phyloP scores from a whole-genome alignment of 192 early-diverging fungal genomes.

The Linnemannia schmuckeri region DNA sequence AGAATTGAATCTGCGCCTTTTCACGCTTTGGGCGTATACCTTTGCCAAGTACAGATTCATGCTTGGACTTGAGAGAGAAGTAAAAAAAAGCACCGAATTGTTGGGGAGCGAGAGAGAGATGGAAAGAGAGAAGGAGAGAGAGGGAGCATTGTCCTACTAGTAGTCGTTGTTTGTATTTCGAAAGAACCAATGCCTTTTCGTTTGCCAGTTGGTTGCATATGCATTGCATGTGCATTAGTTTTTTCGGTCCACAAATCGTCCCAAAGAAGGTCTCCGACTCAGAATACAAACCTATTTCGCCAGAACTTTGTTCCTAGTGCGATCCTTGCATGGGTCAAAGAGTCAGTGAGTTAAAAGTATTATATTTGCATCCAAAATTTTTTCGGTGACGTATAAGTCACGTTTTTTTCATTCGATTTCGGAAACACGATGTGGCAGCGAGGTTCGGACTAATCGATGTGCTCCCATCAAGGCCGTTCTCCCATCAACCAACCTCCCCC shows the following conservation, averaged over 20 bases:
- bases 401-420: neutral
- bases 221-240: neutral
- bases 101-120: neutral
- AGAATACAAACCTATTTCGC: neutral
- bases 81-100: no score
- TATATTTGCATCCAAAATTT: neutral
- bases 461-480: neutral
- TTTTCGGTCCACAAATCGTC: neutral
- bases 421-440: neutral
- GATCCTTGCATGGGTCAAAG: neutral
- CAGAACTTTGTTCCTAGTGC: neutral
- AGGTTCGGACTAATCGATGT: neutral
- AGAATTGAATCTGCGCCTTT: no score
- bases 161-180: no score
- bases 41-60: no score
- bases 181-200: no score
- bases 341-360: neutral
- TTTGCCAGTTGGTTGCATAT: neutral
- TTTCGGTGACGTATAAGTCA: neutral
- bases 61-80: no score
- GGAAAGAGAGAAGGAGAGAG: neutral
- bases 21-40: no score
- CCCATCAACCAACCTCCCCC: slow-evolving; percentile 1
- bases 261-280: neutral
- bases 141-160: no score